Evolutionary conservation across 129 eudicot genomes (phyloP), one percentile per base, ranked within the genome.

Genomic region (Escallonia herrerae): DNA sequence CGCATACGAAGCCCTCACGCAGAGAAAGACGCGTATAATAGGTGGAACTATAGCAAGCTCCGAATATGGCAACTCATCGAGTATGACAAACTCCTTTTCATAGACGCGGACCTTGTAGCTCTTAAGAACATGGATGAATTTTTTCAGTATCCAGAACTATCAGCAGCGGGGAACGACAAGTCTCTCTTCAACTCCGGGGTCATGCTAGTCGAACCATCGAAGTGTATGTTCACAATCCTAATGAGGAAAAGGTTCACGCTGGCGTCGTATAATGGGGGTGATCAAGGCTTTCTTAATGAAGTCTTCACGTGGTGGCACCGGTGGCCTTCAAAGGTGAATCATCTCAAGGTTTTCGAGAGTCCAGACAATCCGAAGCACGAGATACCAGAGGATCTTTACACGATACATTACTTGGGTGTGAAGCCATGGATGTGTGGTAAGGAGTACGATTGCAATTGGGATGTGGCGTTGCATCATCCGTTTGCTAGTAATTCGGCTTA

Each of bases 371-470:
- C 45, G 11, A 58, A 45, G 4, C 81, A 64, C 9, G 66, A 68
- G 12, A 54, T 79, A 8, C 75, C 76, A 0, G 52, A 74, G 4
- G 66, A 82, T 10, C 22, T 68, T 5, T 66, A 79, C 38, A 63
- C 87, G 2, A 38, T 90, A 63, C 97, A 90, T 67, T 90, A 72
- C 67, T 43, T 90, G 8, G 97, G 97, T 49, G 49, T 82, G 73
- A 90, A 90, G 83, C 97, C 95, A 10, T 90, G 95, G 97, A 51
- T 54, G 73, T 90, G 95, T 41, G 86, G 86, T 37, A 71, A 60
- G 44, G 95, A 86, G 61, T 86, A 90, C 61, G 95, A 90, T 64
- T 86, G 97, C 67, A 90, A 90, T 38, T 86, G 97, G 97, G 90
- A 90, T 71, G 68, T 54, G 65, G 3, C 9, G 33, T 70, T 71